Base-by-base conservation (phyloP, 257 asterid genomes). In the Catharanthus roseus region DNA sequence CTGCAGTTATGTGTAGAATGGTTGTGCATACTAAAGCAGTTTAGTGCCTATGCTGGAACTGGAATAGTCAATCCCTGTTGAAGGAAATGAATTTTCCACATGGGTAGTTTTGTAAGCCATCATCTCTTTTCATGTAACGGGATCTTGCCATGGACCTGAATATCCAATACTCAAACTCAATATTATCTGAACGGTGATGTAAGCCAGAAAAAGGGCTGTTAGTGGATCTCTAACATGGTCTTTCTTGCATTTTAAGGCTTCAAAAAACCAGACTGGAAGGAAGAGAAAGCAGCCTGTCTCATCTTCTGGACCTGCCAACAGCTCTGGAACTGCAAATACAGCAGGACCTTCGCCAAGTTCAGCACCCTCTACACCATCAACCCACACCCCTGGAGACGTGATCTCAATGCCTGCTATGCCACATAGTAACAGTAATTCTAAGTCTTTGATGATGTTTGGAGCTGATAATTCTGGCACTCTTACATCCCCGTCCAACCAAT, bases 261-360 rank as follows among this genome's bases (percentile, higher is more conserved):
- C 97, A 73, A 95, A 91, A 87, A 85, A 74, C 83, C 99, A 91
- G 90, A 82, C 85, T 18, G 99, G 97, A 49, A 87, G 98, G 79
- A 95, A 95, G 80, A 85, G 99, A 77, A 95, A 91, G 84, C 98
- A 91, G 73, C 89, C 95, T 0, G 93, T 80, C 7, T 77, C 97
- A 70, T 95, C 99, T 73, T 91, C 99, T 10, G 97, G 99, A 33
- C 98, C 96, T 12, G 98, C 97, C 31, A 95, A 95, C 79, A 95
- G 99, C 85, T 85, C 99, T 4, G 99, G 99, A 67, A 95, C 99
- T 50, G 97, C 92, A 42, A 95, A 95, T 83, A 95, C 99, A 0
- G 95, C 99, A 26, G 99, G 97, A 53, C 99, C 98, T 10, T 95
- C 99, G 72, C 99, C 99, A 64, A 87, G 99, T 83, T 95, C 99